Evolutionary conservation across 2,329 filamentous ascomycete species (phyloP).

Genomic region (Microdochium paspali): DNA sequence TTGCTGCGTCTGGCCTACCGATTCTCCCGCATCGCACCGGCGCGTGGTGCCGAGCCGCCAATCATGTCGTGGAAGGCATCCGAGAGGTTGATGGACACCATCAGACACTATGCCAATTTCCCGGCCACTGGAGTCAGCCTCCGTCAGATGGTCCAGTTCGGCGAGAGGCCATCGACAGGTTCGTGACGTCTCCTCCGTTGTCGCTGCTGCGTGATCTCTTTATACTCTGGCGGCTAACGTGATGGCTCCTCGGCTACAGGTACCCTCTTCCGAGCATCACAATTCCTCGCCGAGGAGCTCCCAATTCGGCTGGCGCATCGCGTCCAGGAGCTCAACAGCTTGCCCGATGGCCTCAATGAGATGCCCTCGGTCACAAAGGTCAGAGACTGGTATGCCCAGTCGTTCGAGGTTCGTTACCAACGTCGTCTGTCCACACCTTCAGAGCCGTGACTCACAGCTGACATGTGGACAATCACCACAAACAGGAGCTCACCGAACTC

Average conservation of each 20-base stretch:
- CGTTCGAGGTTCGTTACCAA: conserved; percentile 70
- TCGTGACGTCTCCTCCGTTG: conserved; percentile 20
- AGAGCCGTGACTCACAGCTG: conserved; percentile 7
- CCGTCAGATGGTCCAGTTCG: conserved; percentile 98
- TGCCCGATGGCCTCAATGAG: conserved; percentile 92
- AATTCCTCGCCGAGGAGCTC: conserved; percentile 96
- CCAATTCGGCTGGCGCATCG: conserved; percentile 94
- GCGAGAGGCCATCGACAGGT: conserved; percentile 87
- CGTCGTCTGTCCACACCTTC: conserved; percentile 2
- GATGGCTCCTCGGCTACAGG: conserved; percentile 38
- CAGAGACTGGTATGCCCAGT: conserved; percentile 98
- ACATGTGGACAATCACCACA: conserved; percentile 13
- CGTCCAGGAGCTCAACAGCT: conserved; percentile 83
- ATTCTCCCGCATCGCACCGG: conserved; percentile 9
- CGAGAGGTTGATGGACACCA: conserved; percentile 88
- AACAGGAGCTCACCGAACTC: conserved; percentile 82
- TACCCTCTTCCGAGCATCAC: conserved; percentile 92
- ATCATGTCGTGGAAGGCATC: conserved; percentile 91
- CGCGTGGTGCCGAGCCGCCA: conserved; percentile 12
- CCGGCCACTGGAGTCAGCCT: conserved; percentile 93
- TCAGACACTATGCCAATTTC: conserved; percentile 94
- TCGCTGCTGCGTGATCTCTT: conserved; percentile 4
- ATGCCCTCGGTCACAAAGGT: conserved; percentile 96
- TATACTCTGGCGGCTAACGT: conserved; percentile 5
- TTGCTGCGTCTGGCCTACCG: conserved; percentile 9